Conservation (phyloP, 805 yeast species). For the Wickerhamiella hasegawae region DNA sequence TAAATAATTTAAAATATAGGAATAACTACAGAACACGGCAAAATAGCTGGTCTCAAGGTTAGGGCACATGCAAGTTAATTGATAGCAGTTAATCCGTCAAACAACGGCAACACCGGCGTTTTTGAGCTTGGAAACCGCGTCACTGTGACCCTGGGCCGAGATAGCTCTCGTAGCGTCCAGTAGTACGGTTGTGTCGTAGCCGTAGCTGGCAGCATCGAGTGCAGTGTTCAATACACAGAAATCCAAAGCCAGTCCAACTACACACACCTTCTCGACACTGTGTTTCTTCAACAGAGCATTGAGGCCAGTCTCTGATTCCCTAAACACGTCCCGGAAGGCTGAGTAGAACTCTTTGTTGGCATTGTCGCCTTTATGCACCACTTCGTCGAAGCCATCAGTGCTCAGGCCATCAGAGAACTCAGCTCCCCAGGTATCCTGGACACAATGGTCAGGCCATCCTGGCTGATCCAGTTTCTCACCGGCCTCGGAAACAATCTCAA, state of each 20-base stretch:
- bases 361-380: slow-evolving; percentile 57
- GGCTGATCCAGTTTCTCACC: slow-evolving; percentile 25
- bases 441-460: slow-evolving; percentile 85
- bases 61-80: no score
- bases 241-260: slow-evolving; percentile 78
- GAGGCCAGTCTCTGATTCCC: slow-evolving; percentile 51
- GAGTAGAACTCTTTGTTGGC: slow-evolving; percentile 74
- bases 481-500: slow-evolving; percentile 13
- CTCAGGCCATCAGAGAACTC: slow-evolving; percentile 38
- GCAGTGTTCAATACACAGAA: slow-evolving; percentile 74
- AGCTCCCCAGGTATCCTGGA: slow-evolving; percentile 56
- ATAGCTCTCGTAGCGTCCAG: slow-evolving; percentile 35
- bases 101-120: no score
- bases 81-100: no score
- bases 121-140: no score
- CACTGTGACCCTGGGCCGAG: no score
- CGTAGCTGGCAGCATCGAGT: slow-evolving; percentile 42
- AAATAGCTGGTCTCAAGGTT: no score
- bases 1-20: no score
- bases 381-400: slow-evolving; percentile 22
- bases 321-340: slow-evolving; percentile 72
- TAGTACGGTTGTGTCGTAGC: slow-evolving; percentile 50
- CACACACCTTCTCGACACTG: slow-evolving; percentile 41
- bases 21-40: no score
- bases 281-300: slow-evolving; percentile 29